Evolutionary conservation across 257 asterid genomes (phyloP).

Genomic region (Galeopsis tetrahit): DNA sequence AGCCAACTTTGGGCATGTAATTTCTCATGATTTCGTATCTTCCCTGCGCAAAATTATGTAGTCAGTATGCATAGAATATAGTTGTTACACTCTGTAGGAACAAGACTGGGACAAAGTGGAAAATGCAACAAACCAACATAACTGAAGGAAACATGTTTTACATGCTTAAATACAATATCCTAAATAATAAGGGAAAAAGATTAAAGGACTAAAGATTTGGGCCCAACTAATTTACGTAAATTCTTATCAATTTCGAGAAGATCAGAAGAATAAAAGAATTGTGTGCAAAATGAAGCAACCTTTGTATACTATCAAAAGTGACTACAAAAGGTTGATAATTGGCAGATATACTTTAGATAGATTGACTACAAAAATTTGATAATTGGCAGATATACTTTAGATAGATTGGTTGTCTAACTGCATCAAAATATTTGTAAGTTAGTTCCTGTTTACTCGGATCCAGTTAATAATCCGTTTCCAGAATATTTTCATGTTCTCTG

Average conservation of each 20-base stretch:
- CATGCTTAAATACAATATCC: constrained; percentile 21
- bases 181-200: not conserved
- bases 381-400: not conserved
- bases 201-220: not conserved
- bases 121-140: constrained; percentile 11
- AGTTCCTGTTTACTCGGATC: not conserved
- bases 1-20: constrained; percentile 98
- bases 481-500: not conserved
- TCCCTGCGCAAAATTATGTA: constrained; percentile 64
- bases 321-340: not conserved
- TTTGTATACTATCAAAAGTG: not conserved
- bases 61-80: constrained; percentile 41
- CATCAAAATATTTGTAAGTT: not conserved
- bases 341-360: not conserved
- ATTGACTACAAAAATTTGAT: not conserved
- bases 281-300: not conserved
- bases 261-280: not conserved
- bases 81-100: constrained; percentile 3
- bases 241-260: not conserved
- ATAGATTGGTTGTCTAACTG: not conserved
- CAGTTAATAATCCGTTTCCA: constrained; percentile 16
- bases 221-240: constrained; percentile 2
- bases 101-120: constrained; percentile 4
- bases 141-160: constrained; percentile 14
- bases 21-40: constrained; percentile 87